Conservation (phyloP, 768 basidiomycete genomes). For the Phlegmacium glaucopus region DNA sequence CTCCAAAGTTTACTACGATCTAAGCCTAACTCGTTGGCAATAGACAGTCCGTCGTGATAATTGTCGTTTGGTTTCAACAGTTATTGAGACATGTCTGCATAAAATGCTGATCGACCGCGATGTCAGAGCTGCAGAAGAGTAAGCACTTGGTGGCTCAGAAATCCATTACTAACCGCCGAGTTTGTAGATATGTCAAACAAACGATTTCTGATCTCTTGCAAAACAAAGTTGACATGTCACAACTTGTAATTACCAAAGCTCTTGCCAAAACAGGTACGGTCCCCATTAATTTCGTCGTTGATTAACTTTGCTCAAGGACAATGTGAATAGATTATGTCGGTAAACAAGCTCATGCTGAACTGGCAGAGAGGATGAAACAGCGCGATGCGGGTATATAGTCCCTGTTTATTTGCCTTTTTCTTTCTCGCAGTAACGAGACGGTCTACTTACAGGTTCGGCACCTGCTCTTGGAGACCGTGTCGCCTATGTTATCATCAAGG, state of each 20-base stretch:
- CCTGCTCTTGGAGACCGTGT: constrained; percentile 98
- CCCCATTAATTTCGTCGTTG: background rate
- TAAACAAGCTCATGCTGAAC: constrained; percentile 95
- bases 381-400: constrained; percentile 76
- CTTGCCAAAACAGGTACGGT: constrained; percentile 74
- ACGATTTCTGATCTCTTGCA: constrained; percentile 92
- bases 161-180: constrained; percentile 2
- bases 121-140: constrained; percentile 92
- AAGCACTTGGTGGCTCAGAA: constrained; percentile 22
- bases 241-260: constrained; percentile 98
- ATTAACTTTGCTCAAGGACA: constrained; percentile 1
- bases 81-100: constrained; percentile 96
- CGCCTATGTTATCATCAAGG: constrained; percentile 98
- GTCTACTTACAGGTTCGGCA: constrained; percentile 66
- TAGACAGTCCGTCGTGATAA: constrained; percentile 98
- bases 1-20: background rate
- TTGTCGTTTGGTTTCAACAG: constrained; percentile 96
- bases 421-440: background rate
- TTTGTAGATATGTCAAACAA: constrained; percentile 82
- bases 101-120: constrained; percentile 97
- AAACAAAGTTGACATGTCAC: constrained; percentile 98
- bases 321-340: constrained; percentile 71
- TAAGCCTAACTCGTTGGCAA: background rate
- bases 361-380: constrained; percentile 93
- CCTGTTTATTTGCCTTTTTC: background rate